These are phyloP conservation scores for Chimonanthus salicifolius DNA, from an alignment of 164 flowering plant species.

Conservation along the genomic window DNA sequence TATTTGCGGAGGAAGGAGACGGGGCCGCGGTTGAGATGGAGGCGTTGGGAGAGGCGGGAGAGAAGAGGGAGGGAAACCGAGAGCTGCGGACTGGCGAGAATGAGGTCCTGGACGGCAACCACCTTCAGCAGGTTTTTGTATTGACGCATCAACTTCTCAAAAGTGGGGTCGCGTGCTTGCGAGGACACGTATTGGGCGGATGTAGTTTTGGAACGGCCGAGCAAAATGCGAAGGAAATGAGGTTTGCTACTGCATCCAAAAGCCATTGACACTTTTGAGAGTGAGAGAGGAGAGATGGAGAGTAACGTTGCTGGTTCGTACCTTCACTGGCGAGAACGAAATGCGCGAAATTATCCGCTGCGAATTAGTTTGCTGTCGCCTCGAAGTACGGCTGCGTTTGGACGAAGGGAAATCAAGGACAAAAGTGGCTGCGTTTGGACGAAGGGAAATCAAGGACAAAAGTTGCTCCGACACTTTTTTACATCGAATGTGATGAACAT, in stretches of 20 bases:
- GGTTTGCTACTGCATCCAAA: neutral
- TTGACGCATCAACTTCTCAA: constrained; percentile 77
- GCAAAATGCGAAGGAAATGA: neutral
- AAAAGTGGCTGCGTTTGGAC: too few relatives aligned
- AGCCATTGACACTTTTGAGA: too few relatives aligned
- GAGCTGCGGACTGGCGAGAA: constrained; percentile 51
- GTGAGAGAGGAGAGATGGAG: too few relatives aligned
- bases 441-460: too few relatives aligned
- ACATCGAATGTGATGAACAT: too few relatives aligned
- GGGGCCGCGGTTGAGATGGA: constrained; percentile 86
- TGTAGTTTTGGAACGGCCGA: constrained; percentile 34
- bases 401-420: too few relatives aligned
- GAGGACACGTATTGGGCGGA: constrained; percentile 60
- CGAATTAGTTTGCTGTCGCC: too few relatives aligned
- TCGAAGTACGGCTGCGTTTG: too few relatives aligned
- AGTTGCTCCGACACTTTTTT: too few relatives aligned
- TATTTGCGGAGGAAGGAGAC: constrained; percentile 59
- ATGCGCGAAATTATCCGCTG: too few relatives aligned
- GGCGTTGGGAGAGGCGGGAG: constrained; percentile 59
- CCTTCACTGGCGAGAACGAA: too few relatives aligned
- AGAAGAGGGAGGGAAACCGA: constrained; percentile 63
- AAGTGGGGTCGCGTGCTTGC: constrained; percentile 65
- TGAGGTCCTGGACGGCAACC: constrained; percentile 69
- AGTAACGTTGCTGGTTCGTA: too few relatives aligned
- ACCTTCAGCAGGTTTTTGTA: constrained; percentile 76